Conservation (phyloP, 176 grass and related monocot genomes). For the Triticum timopheevii region DNA sequence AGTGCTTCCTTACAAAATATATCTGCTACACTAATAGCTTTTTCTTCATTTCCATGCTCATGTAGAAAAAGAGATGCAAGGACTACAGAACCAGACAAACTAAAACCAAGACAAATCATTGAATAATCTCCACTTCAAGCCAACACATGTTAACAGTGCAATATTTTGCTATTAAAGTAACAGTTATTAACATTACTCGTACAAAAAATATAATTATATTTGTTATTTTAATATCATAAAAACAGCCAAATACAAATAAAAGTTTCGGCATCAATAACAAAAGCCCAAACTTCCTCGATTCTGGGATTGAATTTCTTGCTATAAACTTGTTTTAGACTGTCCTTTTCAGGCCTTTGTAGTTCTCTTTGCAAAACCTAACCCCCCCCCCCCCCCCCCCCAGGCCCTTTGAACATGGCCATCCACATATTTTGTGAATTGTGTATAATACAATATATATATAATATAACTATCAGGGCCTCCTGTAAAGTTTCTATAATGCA, state of each 20-base stretch:
- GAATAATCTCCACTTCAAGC: constrained; percentile 14
- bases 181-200: background rate
- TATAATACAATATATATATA: background rate
- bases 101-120: background rate
- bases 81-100: background rate
- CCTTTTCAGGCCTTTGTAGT: background rate
- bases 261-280: constrained; percentile 10
- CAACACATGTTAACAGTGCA: background rate
- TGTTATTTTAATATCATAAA: background rate
- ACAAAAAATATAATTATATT: background rate
- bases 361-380: no score
- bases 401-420: background rate
- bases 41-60: background rate
- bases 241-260: background rate
- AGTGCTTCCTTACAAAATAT: constrained; percentile 16
- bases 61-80: background rate
- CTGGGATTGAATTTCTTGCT: background rate
- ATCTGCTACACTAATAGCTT: background rate
- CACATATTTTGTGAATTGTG: background rate
- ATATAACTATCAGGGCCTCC: background rate
- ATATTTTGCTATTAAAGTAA: background rate
- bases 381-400: no score
- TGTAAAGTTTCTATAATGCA: background rate
- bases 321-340: background rate
- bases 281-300: constrained; percentile 14